Evolutionary conservation across 306 rosid species (phyloP).

Genomic region (Astragalus glycyphyllos): DNA sequence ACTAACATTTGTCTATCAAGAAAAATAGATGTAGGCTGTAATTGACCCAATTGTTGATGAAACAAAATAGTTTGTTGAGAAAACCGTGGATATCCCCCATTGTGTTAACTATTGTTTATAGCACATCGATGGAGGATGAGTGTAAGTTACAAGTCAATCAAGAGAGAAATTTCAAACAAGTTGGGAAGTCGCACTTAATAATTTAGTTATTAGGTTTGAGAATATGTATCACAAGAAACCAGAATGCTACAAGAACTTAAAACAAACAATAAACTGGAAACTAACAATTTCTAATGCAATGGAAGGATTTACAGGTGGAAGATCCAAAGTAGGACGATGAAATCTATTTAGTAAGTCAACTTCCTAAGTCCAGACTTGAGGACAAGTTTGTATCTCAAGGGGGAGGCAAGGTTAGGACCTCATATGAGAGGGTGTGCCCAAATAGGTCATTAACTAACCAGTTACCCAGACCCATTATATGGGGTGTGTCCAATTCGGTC

Average conservation of each 20-base stretch:
- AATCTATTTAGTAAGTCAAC: too few species aligned
- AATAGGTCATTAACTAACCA: neutral
- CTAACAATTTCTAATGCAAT: neutral
- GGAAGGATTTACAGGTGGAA: too few species aligned
- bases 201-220: neutral
- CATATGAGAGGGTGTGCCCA: neutral
- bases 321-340: too few species aligned
- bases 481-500: neutral
- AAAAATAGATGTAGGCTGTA: neutral
- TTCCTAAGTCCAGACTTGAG: too few species aligned
- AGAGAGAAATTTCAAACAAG: neutral
- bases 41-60: neutral
- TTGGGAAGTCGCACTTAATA: too few species aligned
- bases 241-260: neutral
- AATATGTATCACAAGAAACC: neutral
- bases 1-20: too few species aligned
- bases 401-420: neutral
- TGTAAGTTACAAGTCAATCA: neutral
- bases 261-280: neutral
- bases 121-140: neutral
- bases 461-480: neutral
- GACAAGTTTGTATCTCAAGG: too few species aligned
- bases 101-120: neutral
- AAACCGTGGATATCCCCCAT: neutral
- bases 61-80: neutral